Evolutionary conservation across 257 asterid genomes (phyloP).

Genomic region (Misopates orontium): DNA sequence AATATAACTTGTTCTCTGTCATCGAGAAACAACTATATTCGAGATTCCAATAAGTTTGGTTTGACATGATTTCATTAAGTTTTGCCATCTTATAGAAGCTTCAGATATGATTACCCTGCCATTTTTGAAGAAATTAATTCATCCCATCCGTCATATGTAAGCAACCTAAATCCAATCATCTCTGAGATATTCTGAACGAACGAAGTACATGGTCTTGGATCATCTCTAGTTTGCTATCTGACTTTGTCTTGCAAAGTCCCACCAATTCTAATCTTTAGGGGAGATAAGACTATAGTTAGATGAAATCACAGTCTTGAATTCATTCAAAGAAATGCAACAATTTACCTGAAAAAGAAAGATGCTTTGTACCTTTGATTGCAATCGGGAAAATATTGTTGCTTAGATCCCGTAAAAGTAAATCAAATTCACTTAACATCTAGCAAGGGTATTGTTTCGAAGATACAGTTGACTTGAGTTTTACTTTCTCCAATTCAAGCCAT

Average conservation of each 20-base stretch:
- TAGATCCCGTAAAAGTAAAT: conserved; percentile 54
- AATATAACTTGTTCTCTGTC: conserved; percentile 68
- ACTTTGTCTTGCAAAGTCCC: conserved; percentile 86
- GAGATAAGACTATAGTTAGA: conserved; percentile 68
- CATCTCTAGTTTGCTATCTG: conserved; percentile 50
- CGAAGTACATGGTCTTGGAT: conserved; percentile 44
- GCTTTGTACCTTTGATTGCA: conserved; percentile 70
- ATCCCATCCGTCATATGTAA: conserved; percentile 77
- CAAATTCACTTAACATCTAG: background rate
- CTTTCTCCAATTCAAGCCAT: too few relatives aligned
- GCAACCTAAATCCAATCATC: conserved; percentile 83
- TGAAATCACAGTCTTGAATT: conserved; percentile 20
- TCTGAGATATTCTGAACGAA: conserved; percentile 42
- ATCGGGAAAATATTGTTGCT: conserved; percentile 57
- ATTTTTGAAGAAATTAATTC: conserved; percentile 59
- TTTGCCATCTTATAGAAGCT: background rate
- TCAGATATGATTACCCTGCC: conserved; percentile 54
- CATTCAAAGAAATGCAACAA: background rate
- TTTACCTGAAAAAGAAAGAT: conserved; percentile 1
- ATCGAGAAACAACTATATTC: background rate
- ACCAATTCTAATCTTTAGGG: conserved; percentile 77
- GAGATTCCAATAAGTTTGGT: background rate
- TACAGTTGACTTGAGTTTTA: too few relatives aligned
- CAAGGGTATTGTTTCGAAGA: background rate
- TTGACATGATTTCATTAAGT: background rate